Evolutionary conservation across 148 eudicot genomes (phyloP).

Genomic region (Euryodendron excelsum): DNA sequence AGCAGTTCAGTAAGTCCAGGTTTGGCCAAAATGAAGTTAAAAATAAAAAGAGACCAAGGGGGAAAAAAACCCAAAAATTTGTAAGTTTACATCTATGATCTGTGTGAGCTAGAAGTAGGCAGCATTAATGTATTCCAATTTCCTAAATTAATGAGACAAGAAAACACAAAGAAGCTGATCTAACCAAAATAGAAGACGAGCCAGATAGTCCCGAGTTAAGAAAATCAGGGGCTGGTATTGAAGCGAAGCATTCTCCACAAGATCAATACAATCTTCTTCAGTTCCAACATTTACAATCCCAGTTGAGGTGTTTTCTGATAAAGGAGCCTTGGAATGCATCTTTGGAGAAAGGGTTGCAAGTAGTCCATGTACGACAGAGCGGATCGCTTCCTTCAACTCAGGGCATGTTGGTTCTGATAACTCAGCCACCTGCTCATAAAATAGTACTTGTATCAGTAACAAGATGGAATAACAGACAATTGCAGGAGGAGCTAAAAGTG

Average conservation of each 20-base stretch:
- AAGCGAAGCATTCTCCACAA: conserved; percentile 81
- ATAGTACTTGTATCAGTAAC: background rate
- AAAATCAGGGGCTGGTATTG: conserved; percentile 85
- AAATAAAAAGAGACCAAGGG: background rate
- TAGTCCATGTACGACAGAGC: conserved; percentile 89
- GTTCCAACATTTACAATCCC: conserved; percentile 50
- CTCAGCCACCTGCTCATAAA: conserved; percentile 74
- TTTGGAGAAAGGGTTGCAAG: conserved; percentile 94
- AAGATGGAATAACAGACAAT: background rate
- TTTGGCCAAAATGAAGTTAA: background rate
- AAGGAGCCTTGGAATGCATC: conserved; percentile 86
- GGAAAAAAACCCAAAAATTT: background rate
- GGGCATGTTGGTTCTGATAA: conserved; percentile 87
- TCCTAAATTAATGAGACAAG: background rate
- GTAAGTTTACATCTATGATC: background rate
- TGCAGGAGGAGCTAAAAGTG: background rate
- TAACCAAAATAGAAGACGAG: conserved; percentile 90
- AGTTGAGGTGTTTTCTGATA: conserved; percentile 51
- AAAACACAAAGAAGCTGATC: conserved; percentile 13
- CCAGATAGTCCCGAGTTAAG: conserved; percentile 84
- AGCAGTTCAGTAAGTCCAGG: background rate
- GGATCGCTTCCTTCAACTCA: conserved; percentile 72
- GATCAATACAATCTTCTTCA: conserved; percentile 67
- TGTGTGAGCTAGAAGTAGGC: background rate
- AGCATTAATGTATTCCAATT: background rate